Conservation (phyloP, 495 filamentous ascomycete genomes). For the Parmelia sp. region DNA sequence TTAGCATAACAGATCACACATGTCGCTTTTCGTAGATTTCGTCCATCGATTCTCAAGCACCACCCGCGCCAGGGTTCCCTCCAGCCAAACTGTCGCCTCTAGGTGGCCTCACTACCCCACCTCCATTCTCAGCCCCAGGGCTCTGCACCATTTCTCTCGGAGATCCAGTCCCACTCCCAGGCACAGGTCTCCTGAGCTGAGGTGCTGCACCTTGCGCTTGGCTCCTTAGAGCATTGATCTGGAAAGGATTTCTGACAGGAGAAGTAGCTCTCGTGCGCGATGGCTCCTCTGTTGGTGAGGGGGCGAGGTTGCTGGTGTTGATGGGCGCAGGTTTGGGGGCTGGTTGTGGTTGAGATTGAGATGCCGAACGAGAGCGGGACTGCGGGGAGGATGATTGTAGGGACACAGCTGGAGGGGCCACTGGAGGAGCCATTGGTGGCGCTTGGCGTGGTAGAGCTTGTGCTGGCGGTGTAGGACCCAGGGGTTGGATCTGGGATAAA, state of each 20-base stretch:
- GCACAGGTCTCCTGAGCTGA: constrained; percentile 21
- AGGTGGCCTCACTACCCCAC: constrained; percentile 14
- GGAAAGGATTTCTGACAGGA: constrained; percentile 21
- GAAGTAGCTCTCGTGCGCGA: constrained; percentile 10
- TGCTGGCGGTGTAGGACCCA: constrained; percentile 4
- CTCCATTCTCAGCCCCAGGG: neutral
- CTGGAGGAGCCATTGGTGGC: constrained; percentile 9
- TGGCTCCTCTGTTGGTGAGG: constrained; percentile 13
- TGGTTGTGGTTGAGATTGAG: constrained; percentile 2
- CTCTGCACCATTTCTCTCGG: constrained; percentile 10
- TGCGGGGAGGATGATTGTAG: neutral
- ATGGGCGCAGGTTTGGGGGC: neutral
- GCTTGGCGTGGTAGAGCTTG: constrained; percentile 13
- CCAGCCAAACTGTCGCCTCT: constrained; percentile 18
- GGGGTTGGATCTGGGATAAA: constrained; percentile 5
- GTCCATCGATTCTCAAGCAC: neutral
- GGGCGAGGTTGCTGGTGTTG: constrained; percentile 2
- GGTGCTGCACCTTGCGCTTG: constrained; percentile 22
- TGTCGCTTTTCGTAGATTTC: neutral
- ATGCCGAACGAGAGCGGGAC: neutral
- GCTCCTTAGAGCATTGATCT: constrained; percentile 21
- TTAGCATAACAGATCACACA: neutral
- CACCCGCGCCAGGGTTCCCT: neutral
- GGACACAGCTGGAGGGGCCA: constrained; percentile 6
- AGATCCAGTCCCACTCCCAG: constrained; percentile 19